These are phyloP conservation scores for Hagleromyces aurorensis DNA, from an alignment of 805 yeast species.

Conservation along the genomic window DNA sequence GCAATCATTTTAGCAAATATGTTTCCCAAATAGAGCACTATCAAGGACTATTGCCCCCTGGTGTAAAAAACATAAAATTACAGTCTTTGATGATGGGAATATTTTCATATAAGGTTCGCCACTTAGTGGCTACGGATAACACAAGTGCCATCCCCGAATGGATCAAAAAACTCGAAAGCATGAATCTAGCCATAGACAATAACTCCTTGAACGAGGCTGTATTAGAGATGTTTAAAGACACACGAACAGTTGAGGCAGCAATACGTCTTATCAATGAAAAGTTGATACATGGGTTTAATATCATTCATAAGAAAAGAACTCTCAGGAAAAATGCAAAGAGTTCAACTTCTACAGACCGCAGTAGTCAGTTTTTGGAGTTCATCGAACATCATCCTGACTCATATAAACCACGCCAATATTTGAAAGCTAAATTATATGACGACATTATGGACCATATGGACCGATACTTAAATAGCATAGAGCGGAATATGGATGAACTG, in stretches of 20 bases:
- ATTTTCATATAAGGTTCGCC: constrained; percentile 18
- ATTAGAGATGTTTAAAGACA: constrained; percentile 20
- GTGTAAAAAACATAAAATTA: constrained; percentile 16
- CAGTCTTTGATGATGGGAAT: constrained; percentile 16
- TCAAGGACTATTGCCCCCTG: constrained; percentile 17
- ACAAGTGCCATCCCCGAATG: constrained; percentile 15
- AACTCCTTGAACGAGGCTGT: constrained; percentile 28
- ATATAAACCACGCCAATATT: constrained; percentile 23
- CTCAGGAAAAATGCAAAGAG: constrained; percentile 11
- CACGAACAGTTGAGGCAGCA: constrained; percentile 26
- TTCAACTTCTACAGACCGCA: constrained; percentile 10
- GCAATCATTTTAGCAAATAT: constrained; percentile 17
- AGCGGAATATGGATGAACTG: constrained; percentile 11
- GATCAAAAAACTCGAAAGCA: constrained; percentile 16
- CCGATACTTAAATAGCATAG: constrained; percentile 18
- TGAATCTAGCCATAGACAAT: constrained; percentile 28
- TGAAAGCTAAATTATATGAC: constrained; percentile 19
- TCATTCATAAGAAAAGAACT: constrained; percentile 24
- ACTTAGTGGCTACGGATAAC: constrained; percentile 12
- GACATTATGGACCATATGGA: constrained; percentile 15
- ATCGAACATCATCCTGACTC: constrained; percentile 15
- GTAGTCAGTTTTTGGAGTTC: constrained; percentile 17
- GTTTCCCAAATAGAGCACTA: constrained; percentile 13
- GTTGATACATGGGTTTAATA: constrained; percentile 33
- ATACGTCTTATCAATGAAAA: constrained; percentile 25